A percentile compares a stretch with the other conserved stretches of the same genome.
These are phyloP conservation scores for Pythium graminicola DNA, from an alignment of 352 stramenopile species.

Conservation along the genomic window DNA sequence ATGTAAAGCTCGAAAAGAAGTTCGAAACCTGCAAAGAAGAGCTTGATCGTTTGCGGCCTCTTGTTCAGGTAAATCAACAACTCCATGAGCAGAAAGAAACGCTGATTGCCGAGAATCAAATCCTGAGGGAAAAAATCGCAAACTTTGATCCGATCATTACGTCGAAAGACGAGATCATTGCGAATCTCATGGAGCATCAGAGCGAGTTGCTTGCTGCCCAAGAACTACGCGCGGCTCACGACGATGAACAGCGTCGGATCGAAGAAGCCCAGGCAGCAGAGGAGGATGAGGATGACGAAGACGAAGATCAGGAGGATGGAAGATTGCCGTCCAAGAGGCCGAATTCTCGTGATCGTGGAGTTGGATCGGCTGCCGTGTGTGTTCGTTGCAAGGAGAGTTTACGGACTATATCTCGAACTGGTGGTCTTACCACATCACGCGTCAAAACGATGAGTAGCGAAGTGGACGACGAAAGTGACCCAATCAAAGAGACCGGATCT, in stretches of 20 bases:
- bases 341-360: neutral
- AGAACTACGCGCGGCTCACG: slow-evolving; percentile 43
- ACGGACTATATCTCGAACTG: slow-evolving; percentile 28
- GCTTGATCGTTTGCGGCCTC: slow-evolving; percentile 46
- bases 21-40: slow-evolving; percentile 50
- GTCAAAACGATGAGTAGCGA: neutral
- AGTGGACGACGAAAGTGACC: neutral
- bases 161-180: slow-evolving; percentile 61
- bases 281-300: slow-evolving; percentile 31
- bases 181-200: slow-evolving; percentile 65
- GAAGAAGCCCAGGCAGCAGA: slow-evolving; percentile 37
- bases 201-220: slow-evolving; percentile 61
- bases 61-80: slow-evolving; percentile 45
- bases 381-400: slow-evolving; percentile 58
- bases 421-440: slow-evolving; percentile 7
- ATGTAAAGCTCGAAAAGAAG: slow-evolving; percentile 65
- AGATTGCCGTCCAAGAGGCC: neutral
- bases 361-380: slow-evolving; percentile 29
- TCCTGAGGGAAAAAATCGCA: slow-evolving; percentile 35
- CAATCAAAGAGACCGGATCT: neutral
- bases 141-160: slow-evolving; percentile 34
- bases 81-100: slow-evolving; percentile 38
- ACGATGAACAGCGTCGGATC: slow-evolving; percentile 39
- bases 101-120: slow-evolving; percentile 25
- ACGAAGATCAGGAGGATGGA: neutral